Evolutionary conservation across 345 rosid genomes (phyloP), one percentile per base, ranked within the genome.

Genomic region (Linum usitatissimum): DNA sequence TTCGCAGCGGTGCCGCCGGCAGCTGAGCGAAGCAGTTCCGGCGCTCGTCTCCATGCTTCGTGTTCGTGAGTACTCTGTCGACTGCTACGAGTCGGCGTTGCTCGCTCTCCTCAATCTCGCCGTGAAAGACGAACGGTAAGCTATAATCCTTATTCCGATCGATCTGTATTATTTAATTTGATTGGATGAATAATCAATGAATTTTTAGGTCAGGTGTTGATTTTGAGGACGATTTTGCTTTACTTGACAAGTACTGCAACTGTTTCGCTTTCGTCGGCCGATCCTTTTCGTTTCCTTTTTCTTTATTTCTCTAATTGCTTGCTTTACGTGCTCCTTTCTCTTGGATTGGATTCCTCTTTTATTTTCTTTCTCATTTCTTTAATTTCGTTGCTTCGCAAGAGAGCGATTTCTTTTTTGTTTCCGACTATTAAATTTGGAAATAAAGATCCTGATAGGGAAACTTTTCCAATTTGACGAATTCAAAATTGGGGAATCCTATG

Each of bases 31-130:
- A 10, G 88, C 97, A 53, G 82, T 93, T 30, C 57, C 63, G 17
- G 94, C 94, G 4, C 89, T 93, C 8, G 99, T 93, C 59, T 80
- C 86, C 64, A 83, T 90, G 96, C 90, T 90, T 64, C 76, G 76
- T 38, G 53, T 63, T 19, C 36, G 23, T 18, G 82, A 78, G 28
- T 23, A 23, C 61, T 80, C 86, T 0, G 64, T 73, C 9, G 82
- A 79, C 64, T 71, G 81, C 30, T 42, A 69, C 55, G 89, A 86
- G 71, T 79, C 97, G 4, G 97, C 97, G 40, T 77, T 93, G 7
- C 87, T 87, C 53, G 99, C 99, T 18, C 94, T 93, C 36, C 96
- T 90, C 61, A 93, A 93, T 71, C 97, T 93, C 30, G 99, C 97
- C 73, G 99, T 93, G 58, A 85, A 90, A 76, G 96, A 93, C 66